phyloP scores from a whole-genome alignment of 2,329 filamentous ascomycete genomes.

The Neonectria hederae region DNA sequence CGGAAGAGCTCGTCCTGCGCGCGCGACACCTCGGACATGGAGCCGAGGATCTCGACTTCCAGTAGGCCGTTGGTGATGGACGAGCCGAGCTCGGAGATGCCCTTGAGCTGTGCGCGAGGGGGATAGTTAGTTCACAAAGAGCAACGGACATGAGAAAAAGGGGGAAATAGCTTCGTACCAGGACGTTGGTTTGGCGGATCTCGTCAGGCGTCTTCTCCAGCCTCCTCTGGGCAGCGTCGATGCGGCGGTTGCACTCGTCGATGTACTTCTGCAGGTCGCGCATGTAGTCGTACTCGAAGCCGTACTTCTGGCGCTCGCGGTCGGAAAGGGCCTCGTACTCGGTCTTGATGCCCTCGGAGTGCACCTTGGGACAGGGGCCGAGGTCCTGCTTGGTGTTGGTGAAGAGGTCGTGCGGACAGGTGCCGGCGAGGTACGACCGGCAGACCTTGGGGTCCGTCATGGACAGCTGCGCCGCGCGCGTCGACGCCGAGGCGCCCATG shows the following conservation, averaged over 20 bases:
- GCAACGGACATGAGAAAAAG: rapidly evolving
- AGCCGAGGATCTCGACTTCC: constrained; percentile 86
- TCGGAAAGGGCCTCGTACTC: constrained; percentile 84
- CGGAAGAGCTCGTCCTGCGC: constrained; percentile 91
- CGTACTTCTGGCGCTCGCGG: constrained; percentile 78
- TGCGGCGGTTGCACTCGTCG: constrained; percentile 93
- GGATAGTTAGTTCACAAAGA: constrained; percentile 19
- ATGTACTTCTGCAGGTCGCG: constrained; percentile 96
- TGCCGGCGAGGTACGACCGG: constrained; percentile 91
- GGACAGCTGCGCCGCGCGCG: constrained; percentile 81
- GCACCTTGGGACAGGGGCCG: constrained; percentile 86
- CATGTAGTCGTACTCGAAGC: constrained; percentile 97
- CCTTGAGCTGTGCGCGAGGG: constrained; percentile 69
- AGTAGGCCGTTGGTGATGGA: constrained; percentile 84
- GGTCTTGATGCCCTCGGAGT: constrained; percentile 86
- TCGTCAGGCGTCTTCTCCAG: constrained; percentile 98
- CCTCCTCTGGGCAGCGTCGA: constrained; percentile 87
- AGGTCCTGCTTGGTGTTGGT: constrained; percentile 99
- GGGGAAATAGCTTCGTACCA: constrained; percentile 57
- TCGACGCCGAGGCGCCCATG: constrained; percentile 79
- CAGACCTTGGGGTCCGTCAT: constrained; percentile 95
- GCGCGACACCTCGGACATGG: constrained; percentile 80
- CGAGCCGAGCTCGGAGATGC: constrained; percentile 81
- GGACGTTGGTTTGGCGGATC: constrained; percentile 90
- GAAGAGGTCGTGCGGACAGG: constrained; percentile 98